A percentile compares a stretch with the other conserved stretches of the same genome.
Conservation (phyloP, 2,329 filamentous ascomycete species). For the Colletotrichum higginsianum region DNA sequence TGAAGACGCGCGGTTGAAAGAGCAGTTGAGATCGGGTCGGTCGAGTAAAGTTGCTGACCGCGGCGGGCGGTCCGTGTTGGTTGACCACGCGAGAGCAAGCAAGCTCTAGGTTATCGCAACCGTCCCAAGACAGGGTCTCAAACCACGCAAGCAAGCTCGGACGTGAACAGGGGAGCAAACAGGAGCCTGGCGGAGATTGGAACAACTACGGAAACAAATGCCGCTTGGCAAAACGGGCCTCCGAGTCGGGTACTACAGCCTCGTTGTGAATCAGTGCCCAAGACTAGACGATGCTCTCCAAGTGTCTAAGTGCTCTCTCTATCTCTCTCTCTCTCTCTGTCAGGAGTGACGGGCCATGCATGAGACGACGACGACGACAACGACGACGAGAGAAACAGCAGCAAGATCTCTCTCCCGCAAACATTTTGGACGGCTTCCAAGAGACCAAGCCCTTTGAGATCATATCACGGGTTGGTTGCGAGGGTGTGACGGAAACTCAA, state of each 20-base stretch:
- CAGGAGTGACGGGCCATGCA: background rate
- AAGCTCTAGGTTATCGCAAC: background rate
- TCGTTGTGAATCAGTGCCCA: background rate
- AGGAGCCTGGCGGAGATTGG: background rate
- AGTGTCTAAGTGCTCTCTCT: background rate
- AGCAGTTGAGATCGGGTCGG: too few species aligned
- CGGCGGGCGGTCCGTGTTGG: background rate
- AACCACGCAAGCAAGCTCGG: background rate
- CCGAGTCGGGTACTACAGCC: background rate
- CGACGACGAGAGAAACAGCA: background rate
- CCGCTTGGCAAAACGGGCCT: background rate
- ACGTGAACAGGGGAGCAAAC: background rate
- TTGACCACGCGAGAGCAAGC: background rate
- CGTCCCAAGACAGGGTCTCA: background rate
- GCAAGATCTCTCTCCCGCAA: background rate
- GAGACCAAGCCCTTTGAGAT: constrained; percentile 2
- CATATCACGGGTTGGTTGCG: constrained; percentile 12
- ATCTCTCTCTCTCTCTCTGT: too few species aligned
- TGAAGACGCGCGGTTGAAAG: too few species aligned
- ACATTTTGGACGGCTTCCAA: background rate
- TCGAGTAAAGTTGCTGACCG: background rate
- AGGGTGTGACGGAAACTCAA: constrained; percentile 6
- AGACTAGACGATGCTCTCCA: background rate
- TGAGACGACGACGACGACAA: background rate
- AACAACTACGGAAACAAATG: background rate